A percentile compares a stretch with the other conserved stretches of the same genome.
phyloP scores from a whole-genome alignment of 2,329 filamentous ascomycete genomes.

The Fusarium fracticaudum region DNA sequence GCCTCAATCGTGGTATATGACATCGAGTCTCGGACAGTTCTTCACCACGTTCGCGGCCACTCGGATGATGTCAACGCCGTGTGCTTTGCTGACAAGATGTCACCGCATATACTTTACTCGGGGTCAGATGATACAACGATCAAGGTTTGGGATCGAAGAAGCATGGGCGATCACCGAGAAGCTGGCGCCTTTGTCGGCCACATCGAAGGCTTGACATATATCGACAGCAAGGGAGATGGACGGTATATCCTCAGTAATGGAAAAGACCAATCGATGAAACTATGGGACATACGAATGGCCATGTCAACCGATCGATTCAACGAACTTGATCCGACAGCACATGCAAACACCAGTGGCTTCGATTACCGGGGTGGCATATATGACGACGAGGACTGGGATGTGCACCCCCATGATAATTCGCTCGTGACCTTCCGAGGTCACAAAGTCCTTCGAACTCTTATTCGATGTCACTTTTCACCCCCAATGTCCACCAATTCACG shows the following conservation, averaged over 20 bases:
- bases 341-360: slow-evolving; percentile 67
- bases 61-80: slow-evolving; percentile 94
- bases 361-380: slow-evolving; percentile 79
- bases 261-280: slow-evolving; percentile 96
- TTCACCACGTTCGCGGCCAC: slow-evolving; percentile 82
- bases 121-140: slow-evolving; percentile 94
- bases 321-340: slow-evolving; percentile 63
- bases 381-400: slow-evolving; percentile 67
- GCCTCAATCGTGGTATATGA: slow-evolving; percentile 89
- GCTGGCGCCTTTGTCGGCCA: slow-evolving; percentile 74
- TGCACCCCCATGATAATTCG: slow-evolving; percentile 84
- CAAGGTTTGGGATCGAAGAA: slow-evolving; percentile 95
- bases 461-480: slow-evolving; percentile 95
- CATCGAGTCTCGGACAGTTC: slow-evolving; percentile 79
- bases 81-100: slow-evolving; percentile 88
- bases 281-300: slow-evolving; percentile 95
- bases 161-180: slow-evolving; percentile 83
- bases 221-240: slow-evolving; percentile 76
- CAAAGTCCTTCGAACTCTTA: slow-evolving; percentile 86
- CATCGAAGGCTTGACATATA: slow-evolving; percentile 72
- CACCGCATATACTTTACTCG: slow-evolving; percentile 94
- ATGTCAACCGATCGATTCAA: slow-evolving; percentile 75
- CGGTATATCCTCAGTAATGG: slow-evolving; percentile 91
- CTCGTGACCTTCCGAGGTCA: slow-evolving; percentile 95
- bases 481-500: slow-evolving; percentile 84